Base-by-base conservation (phyloP, 129 eudicot species). In the Glebionis coronaria region DNA sequence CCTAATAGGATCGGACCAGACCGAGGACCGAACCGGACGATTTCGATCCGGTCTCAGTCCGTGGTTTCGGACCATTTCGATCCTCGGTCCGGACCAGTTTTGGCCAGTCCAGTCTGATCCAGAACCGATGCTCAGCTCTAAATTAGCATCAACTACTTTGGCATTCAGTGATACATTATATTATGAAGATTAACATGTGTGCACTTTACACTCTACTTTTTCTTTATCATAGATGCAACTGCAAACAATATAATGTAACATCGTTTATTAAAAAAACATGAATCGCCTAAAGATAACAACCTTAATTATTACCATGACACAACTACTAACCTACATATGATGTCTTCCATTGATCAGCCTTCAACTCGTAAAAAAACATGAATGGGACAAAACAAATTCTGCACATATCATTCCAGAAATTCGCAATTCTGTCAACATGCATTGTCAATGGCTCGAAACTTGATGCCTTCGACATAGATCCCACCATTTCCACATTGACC, bases 181-280 rank as follows among this genome's bases (percentile, higher is more conserved):
- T 87, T 85, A 79, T 84, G 95, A 62, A 93, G 77, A 56, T 88
- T 72, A 45, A 86, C 84, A 84, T 93, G 95, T 16, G 98, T 85
- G 85, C 95, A 88, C 49, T 86, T 76, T 55, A 55, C 63, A 65
- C 75, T 77, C 96, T 96, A 93, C 16, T 68, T 76, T 20, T n/a
- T n/a, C n/a, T 50, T 76, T 65, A 84, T 76, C 25, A 81, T 58
- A 83, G 53, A 56, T 42, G 90, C 96, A 82, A 96, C 98, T 92
- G 78, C 67, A 72, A 27, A 74, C 40, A 69, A n/a, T n/a, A 63
- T 45, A 31, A 23, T 53, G 59, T 29, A 23, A 44, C 1, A 15
- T 44, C 12, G 27, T 46, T 70, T 52, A 70, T 58, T 54, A 52
- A 58, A 46, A 65, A 11, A 9, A 3, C 2, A 31, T 46, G 42